These are phyloP conservation scores for Marchantia paleacea DNA, from an alignment of 225 moss, liverwort and hornwort genomes.

Conservation along the genomic window DNA sequence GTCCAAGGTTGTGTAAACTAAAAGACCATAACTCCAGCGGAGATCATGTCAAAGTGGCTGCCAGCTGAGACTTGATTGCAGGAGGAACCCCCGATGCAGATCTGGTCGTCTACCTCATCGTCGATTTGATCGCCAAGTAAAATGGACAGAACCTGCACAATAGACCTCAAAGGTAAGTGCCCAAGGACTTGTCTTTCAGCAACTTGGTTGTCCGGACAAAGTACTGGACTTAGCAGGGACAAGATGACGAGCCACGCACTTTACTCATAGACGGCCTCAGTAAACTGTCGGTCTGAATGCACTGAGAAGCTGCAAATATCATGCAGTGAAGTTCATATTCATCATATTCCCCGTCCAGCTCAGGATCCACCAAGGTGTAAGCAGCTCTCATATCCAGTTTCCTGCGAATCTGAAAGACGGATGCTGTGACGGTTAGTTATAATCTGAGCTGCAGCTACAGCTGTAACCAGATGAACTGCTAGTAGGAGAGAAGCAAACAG, in stretches of 20 bases:
- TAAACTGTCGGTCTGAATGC: background rate
- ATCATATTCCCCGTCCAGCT: background rate
- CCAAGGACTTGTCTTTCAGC: background rate
- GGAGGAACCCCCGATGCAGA: background rate
- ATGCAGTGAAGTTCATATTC: background rate
- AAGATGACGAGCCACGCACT: background rate
- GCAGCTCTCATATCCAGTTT: background rate
- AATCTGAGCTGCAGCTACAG: too few species aligned
- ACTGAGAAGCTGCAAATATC: background rate
- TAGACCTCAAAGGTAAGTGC: background rate
- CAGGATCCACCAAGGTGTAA: background rate
- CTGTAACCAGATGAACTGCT: too few species aligned
- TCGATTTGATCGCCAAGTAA: background rate
- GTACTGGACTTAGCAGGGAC: background rate
- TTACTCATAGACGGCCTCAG: constrained; percentile 1
- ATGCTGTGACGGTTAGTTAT: too few species aligned
- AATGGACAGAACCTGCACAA: background rate
- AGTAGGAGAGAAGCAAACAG: too few species aligned
- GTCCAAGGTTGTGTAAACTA: background rate
- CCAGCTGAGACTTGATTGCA: background rate
- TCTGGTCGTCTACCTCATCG: background rate
- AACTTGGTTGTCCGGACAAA: background rate
- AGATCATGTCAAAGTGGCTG: background rate
- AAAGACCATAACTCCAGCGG: background rate
- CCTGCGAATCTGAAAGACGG: background rate